Conservation (phyloP, 208 protist genomes). For the Leishmania martiniquensis region DNA sequence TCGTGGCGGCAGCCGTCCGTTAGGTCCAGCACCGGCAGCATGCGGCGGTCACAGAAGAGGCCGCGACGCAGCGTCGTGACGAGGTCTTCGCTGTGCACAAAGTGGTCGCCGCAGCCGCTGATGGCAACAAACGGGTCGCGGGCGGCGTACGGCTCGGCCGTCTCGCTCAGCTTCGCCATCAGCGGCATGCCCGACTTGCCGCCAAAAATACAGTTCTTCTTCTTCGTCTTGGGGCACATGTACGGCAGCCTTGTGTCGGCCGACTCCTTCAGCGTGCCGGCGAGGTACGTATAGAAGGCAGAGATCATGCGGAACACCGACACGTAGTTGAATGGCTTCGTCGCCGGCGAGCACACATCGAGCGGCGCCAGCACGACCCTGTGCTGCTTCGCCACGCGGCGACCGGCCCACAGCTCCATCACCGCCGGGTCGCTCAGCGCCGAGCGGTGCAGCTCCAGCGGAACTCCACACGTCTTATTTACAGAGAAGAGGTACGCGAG, state of each 20-base stretch:
- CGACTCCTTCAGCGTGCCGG: slow-evolving; percentile 40
- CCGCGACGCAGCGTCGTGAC: slow-evolving; percentile 78
- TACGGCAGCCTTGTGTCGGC: slow-evolving; percentile 62
- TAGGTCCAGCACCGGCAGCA: slow-evolving; percentile 84
- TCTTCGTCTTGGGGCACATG: slow-evolving; percentile 61
- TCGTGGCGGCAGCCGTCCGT: slow-evolving; percentile 86
- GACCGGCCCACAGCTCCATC: slow-evolving; percentile 51
- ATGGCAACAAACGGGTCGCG: slow-evolving; percentile 86
- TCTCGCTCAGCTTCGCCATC: slow-evolving; percentile 48
- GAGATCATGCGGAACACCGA: slow-evolving; percentile 73
- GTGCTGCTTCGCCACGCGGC: slow-evolving; percentile 56
- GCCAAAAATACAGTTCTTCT: slow-evolving; percentile 70
- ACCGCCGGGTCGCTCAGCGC: slow-evolving; percentile 81
- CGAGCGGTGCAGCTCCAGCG: slow-evolving; percentile 87
- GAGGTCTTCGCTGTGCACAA: slow-evolving; percentile 82
- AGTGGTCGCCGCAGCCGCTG: slow-evolving; percentile 85
- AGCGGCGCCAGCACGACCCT: slow-evolving; percentile 80
- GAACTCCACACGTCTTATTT: slow-evolving; percentile 73
- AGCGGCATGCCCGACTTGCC: slow-evolving; percentile 50
- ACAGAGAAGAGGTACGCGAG: slow-evolving; percentile 80
- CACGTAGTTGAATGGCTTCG: slow-evolving; percentile 55
- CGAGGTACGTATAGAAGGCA: slow-evolving; percentile 79
- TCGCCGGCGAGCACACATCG: slow-evolving; percentile 37
- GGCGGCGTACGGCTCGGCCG: slow-evolving; percentile 65
- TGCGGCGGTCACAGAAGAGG: slow-evolving; percentile 81